Conservation (phyloP, 768 basidiomycete genomes). For the Russula sp. region DNA sequence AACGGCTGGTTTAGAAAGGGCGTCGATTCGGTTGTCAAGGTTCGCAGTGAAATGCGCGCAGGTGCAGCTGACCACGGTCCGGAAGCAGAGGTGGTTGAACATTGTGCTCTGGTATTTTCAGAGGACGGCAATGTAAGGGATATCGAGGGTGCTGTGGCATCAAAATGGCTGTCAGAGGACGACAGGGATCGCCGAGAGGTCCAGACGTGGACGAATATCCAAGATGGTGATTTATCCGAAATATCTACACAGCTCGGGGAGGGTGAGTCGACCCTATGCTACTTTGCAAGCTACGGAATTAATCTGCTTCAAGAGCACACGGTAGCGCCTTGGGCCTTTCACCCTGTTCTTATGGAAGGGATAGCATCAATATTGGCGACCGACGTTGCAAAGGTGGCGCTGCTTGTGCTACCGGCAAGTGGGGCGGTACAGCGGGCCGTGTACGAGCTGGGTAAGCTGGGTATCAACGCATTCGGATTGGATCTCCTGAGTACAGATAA, state of each 20-base stretch:
- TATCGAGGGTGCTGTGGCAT: constrained; percentile 38
- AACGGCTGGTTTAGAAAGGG: constrained; percentile 48
- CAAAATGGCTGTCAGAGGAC: constrained; percentile 24
- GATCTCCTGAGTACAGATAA: constrained; percentile 42
- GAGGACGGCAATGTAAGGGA: constrained; percentile 47
- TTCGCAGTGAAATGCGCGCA: constrained; percentile 14
- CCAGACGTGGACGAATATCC: not conserved
- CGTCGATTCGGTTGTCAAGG: constrained; percentile 19
- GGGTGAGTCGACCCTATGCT: constrained; percentile 1
- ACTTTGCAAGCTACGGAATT: constrained; percentile 2
- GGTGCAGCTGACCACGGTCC: not conserved
- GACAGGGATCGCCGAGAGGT: constrained; percentile 19
- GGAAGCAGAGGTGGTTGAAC: constrained; percentile 26
- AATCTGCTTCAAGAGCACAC: constrained; percentile 34
- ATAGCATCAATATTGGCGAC: constrained; percentile 64
- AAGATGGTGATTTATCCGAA: constrained; percentile 4
- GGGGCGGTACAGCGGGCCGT: constrained; percentile 56
- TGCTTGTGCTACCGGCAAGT: constrained; percentile 60
- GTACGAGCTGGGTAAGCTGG: constrained; percentile 54
- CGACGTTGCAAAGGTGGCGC: constrained; percentile 58
- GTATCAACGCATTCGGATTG: constrained; percentile 57
- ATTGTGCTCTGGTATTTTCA: constrained; percentile 58
- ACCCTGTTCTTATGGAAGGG: constrained; percentile 53
- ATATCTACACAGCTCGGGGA: constrained; percentile 7
- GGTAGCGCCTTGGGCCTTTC: constrained; percentile 44